Conservation (phyloP, 306 rosid species). For the Lithocarpus polystachyus region DNA sequence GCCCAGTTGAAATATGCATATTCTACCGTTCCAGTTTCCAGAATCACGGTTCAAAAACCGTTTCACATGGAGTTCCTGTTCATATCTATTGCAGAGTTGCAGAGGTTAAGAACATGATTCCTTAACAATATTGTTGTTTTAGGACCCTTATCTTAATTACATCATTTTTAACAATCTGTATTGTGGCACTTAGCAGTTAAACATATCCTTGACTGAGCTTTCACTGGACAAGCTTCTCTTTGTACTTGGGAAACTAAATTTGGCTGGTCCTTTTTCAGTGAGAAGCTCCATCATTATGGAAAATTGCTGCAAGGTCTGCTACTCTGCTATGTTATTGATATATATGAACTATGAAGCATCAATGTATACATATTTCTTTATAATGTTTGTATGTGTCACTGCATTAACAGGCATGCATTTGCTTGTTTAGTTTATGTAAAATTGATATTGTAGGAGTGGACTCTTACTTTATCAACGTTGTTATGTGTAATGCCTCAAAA, state of each 20-base stretch:
- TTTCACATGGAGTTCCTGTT: conserved; percentile 57
- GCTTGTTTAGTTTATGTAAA: background rate
- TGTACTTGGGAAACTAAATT: conserved; percentile 61
- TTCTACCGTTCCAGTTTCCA: conserved; percentile 60
- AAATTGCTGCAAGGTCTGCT: conserved; percentile 85
- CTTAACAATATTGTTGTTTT: conserved; percentile 25
- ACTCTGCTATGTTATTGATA: background rate
- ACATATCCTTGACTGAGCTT: conserved; percentile 66
- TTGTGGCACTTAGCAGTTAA: conserved; percentile 50
- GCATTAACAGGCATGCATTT: background rate
- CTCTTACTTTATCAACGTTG: background rate
- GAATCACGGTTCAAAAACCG: conserved; percentile 38
- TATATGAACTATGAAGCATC: conserved; percentile 1
- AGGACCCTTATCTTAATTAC: conserved; percentile 11
- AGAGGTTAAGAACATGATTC: conserved; percentile 49
- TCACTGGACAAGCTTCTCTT: conserved; percentile 87
- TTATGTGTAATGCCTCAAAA: background rate
- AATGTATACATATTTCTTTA: background rate
- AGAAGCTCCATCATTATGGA: conserved; percentile 58
- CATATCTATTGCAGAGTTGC: conserved; percentile 67
- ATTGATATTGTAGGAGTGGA: background rate
- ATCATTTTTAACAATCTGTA: conserved; percentile 24
- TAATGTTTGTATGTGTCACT: background rate
- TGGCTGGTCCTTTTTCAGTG: conserved; percentile 86
- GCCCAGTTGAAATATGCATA: conserved; percentile 61